Conservation (phyloP, 176 grass and related monocot species). For the Zoysia japonica region DNA sequence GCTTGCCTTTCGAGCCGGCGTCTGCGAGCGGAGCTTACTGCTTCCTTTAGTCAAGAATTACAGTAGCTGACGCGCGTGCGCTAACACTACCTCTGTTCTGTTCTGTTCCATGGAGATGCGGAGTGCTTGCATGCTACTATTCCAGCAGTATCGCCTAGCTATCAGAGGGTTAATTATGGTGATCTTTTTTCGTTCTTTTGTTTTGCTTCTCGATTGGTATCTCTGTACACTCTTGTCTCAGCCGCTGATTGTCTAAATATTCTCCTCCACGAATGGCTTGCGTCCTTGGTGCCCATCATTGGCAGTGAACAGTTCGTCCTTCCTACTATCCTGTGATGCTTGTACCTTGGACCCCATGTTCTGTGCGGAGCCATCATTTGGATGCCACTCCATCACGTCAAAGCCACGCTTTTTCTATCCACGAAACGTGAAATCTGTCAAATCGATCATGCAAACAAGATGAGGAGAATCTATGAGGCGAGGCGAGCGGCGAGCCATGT, state of each 20-base stretch:
- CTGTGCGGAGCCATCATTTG: background rate
- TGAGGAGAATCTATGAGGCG: conserved; percentile 15
- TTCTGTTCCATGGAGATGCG: too few species aligned
- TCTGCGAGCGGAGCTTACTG: too few species aligned
- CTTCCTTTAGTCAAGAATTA: too few species aligned
- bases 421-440: conserved; percentile 12
- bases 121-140: too few species aligned
- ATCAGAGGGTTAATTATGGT: conserved; percentile 9
- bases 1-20: too few species aligned
- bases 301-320: too few species aligned
- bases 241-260: background rate
- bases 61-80: too few species aligned
- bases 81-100: too few species aligned
- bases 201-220: background rate
- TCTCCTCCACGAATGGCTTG: background rate
- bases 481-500: conserved; percentile 48
- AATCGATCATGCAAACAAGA: conserved; percentile 11
- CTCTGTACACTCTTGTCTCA: background rate
- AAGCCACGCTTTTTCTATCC: conserved; percentile 23
- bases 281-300: too few species aligned
- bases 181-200: conserved; percentile 13
- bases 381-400: background rate
- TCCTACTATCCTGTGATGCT: background rate
- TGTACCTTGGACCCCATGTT: background rate
- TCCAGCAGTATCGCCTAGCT: conserved; percentile 5